A percentile compares a stretch with the other conserved stretches of the same genome.
Evolutionary conservation across 805 yeast species (phyloP).

Genomic region (Metschnikowia cerradonensis): DNA sequence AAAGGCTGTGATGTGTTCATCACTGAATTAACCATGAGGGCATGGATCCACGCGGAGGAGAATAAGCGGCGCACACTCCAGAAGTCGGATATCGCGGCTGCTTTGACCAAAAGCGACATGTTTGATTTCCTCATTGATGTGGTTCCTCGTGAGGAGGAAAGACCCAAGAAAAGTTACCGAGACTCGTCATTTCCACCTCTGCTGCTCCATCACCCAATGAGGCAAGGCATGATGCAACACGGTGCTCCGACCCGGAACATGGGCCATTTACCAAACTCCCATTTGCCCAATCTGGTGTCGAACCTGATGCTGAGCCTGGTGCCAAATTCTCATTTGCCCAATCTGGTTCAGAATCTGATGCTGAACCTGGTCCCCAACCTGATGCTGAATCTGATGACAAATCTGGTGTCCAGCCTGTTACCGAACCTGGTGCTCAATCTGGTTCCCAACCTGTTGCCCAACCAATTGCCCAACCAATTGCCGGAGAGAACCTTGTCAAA

Average conservation of each 20-base stretch:
- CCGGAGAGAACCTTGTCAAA: neutral
- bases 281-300: neutral
- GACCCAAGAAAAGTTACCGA: constrained; percentile 41
- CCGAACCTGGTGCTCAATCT: neutral
- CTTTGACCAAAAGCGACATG: constrained; percentile 92
- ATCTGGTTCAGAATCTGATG: neutral
- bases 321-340: neutral
- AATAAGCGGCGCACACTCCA: constrained; percentile 92
- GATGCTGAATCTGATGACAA: neutral
- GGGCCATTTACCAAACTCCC: neutral
- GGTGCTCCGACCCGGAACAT: neutral
- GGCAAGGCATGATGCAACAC: constrained; percentile 9
- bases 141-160: constrained; percentile 86
- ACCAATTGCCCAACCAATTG: neutral
- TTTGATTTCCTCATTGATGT: constrained; percentile 95
- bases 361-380: neutral
- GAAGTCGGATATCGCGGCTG: constrained; percentile 91
- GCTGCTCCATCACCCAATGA: constrained; percentile 14
- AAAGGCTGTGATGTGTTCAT: constrained; percentile 97
- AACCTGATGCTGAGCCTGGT: neutral
- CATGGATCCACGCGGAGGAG: constrained; percentile 98
- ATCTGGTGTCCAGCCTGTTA: neutral
- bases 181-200: constrained; percentile 20
- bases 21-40: constrained; percentile 95
- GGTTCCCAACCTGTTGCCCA: neutral